A percentile compares a stretch with the other conserved stretches of the same genome.
These are phyloP conservation scores for Porodaedalea pini DNA, from an alignment of 1,284 basidiomycete species.

Conservation along the genomic window DNA sequence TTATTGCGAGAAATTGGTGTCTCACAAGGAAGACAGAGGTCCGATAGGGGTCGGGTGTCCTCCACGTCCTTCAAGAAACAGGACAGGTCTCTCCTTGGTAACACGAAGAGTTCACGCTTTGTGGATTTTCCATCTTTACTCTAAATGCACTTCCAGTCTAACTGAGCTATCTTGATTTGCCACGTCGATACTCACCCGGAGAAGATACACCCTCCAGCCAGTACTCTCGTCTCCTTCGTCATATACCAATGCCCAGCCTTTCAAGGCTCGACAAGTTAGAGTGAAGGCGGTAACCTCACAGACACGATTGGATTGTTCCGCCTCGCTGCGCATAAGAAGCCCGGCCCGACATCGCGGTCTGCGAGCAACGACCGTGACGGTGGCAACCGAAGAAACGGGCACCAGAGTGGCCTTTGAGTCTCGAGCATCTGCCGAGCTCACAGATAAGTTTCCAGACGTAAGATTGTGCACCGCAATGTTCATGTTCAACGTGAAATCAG, in stretches of 20 bases:
- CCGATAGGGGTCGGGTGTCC: slow-evolving; percentile 62
- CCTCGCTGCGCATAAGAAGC: neutral
- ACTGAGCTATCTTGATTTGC: neutral
- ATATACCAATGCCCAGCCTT: slow-evolving; percentile 9
- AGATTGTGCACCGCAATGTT: slow-evolving; percentile 9
- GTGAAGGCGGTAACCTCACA: slow-evolving; percentile 3
- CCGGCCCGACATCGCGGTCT: neutral
- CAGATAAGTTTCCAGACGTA: slow-evolving; percentile 2
- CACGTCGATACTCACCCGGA: neutral
- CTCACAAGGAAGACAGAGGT: slow-evolving; percentile 69
- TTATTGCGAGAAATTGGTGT: slow-evolving; percentile 21
- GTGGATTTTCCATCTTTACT: slow-evolving; percentile 1
- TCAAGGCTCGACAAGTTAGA: neutral
- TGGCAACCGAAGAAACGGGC: neutral
- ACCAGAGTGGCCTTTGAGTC: slow-evolving; percentile 11
- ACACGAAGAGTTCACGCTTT: slow-evolving; percentile 39
- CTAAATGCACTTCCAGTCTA: neutral
- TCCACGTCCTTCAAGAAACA: slow-evolving; percentile 66
- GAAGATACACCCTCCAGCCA: slow-evolving; percentile 15
- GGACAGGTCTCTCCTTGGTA: slow-evolving; percentile 53
- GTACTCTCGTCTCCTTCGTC: neutral
- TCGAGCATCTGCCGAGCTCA: neutral
- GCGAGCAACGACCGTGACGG: neutral
- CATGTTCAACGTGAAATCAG: neutral
- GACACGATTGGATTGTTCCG: neutral